Conservation (phyloP, 768 basidiomycete species). For the Agrocybe pediades region DNA sequence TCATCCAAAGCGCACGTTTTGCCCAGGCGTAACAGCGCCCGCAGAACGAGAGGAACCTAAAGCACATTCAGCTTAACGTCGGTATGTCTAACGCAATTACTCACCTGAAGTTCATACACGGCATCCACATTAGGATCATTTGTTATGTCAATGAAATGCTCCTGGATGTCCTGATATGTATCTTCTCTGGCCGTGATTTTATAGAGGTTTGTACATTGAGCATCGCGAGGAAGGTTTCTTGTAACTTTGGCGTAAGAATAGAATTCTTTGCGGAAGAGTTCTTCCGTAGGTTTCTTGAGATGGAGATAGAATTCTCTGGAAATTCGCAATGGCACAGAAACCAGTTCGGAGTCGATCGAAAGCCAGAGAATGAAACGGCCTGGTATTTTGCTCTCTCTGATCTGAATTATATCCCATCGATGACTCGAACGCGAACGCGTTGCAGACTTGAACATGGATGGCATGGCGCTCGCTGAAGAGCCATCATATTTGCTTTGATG, state of each 20-base stretch:
- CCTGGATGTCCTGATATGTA: constrained; percentile 79
- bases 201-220: constrained; percentile 78
- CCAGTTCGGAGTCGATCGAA: constrained; percentile 74
- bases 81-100: constrained; percentile 12
- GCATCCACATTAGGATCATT: constrained; percentile 96
- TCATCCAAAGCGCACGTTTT: constrained; percentile 76
- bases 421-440: constrained; percentile 55
- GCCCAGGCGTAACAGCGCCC: constrained; percentile 82
- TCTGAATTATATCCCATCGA: constrained; percentile 92
- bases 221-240: constrained; percentile 77
- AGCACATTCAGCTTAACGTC: background rate
- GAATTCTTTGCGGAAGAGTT: constrained; percentile 65
- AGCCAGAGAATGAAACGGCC: constrained; percentile 92
- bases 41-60: constrained; percentile 81
- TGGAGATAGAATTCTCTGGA: constrained; percentile 94
- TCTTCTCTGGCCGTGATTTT: constrained; percentile 83
- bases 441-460: constrained; percentile 74
- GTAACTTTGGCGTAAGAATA: constrained; percentile 76
- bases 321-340: constrained; percentile 81
- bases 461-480: constrained; percentile 47
- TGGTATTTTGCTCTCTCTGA: constrained; percentile 71
- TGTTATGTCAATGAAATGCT: constrained; percentile 89
- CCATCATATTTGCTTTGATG: constrained; percentile 49
- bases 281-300: constrained; percentile 68
- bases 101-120: constrained; percentile 90